Evolutionary conservation across 495 filamentous ascomycete genomes (phyloP).

Genomic region (Podospora conica): DNA sequence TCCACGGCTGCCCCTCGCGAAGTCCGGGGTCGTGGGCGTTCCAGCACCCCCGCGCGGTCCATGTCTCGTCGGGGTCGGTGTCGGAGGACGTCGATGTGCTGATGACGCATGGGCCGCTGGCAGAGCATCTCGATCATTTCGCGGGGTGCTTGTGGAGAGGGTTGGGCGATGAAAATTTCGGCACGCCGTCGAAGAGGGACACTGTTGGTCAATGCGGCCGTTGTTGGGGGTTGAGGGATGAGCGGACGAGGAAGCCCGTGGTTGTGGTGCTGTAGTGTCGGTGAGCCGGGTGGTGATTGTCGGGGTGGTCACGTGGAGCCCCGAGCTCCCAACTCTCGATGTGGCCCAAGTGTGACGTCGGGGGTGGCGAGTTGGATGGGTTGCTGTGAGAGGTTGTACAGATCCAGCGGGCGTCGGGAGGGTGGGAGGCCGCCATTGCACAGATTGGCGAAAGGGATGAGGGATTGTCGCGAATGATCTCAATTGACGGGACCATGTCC

Average conservation of each 20-base stretch:
- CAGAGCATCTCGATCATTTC: slow-evolving; percentile 1
- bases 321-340: no score
- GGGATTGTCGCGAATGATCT: background rate
- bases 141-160: no score
- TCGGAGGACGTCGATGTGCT: background rate
- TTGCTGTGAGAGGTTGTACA: background rate
- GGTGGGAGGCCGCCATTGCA: background rate
- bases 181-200: background rate
- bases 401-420: background rate
- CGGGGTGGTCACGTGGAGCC: background rate
- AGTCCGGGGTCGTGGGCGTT: background rate
- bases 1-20: slow-evolving; percentile 2
- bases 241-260: background rate
- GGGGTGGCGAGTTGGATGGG: background rate
- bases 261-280: background rate
- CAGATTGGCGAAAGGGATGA: background rate
- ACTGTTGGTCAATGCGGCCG: slow-evolving; percentile 3
- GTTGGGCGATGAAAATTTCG: no score
- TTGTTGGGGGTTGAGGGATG: background rate
- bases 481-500: background rate
- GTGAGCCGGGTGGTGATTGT: background rate
- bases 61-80: background rate
- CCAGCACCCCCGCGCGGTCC: background rate
- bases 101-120: slow-evolving; percentile 1
- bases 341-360: background rate